A percentile compares a stretch with the other conserved stretches of the same genome.
Conservation (phyloP, 2,329 filamentous ascomycete genomes). For the Pseudohalonectria lignicola region DNA sequence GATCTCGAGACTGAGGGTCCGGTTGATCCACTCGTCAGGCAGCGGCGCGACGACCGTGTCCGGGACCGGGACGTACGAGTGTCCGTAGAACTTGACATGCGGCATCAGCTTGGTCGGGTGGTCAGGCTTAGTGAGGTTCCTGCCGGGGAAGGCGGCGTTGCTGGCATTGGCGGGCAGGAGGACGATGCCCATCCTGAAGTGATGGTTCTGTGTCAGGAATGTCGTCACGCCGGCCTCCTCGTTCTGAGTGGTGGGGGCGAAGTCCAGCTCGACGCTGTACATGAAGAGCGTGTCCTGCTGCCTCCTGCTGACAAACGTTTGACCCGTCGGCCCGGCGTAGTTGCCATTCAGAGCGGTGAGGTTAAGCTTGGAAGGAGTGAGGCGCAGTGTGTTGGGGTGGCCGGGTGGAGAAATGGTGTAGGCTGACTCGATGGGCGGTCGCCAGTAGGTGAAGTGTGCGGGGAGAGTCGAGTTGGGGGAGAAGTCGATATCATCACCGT, state of each 20-base stretch:
- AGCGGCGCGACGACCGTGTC: conserved; percentile 23
- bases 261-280: conserved; percentile 34
- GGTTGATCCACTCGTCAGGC: conserved; percentile 23
- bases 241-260: conserved; percentile 20
- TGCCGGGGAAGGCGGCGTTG: conserved; percentile 11
- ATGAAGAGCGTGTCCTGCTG: conserved; percentile 45
- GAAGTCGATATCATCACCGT: conserved; percentile 17
- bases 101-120: conserved; percentile 15
- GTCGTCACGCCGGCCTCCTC: conserved; percentile 41
- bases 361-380: conserved; percentile 38
- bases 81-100: conserved; percentile 32
- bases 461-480: conserved; percentile 30
- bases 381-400: conserved; percentile 29
- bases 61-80: conserved; percentile 27
- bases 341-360: conserved; percentile 41
- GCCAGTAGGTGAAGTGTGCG: conserved; percentile 44
- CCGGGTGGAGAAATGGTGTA: conserved; percentile 32
- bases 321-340: conserved; percentile 31
- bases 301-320: conserved; percentile 45
- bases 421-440: conserved; percentile 32
- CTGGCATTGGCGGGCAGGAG: conserved; percentile 19
- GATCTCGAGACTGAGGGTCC: conserved; percentile 26
- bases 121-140: conserved; percentile 3
- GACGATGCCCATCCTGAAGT: conserved; percentile 33
- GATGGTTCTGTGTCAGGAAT: conserved; percentile 42